A percentile compares a stretch with the other conserved stretches of the same genome.
These are phyloP conservation scores for Microstroma glucosiphilum DNA, from an alignment of 1,284 basidiomycete species.

Conservation along the genomic window DNA sequence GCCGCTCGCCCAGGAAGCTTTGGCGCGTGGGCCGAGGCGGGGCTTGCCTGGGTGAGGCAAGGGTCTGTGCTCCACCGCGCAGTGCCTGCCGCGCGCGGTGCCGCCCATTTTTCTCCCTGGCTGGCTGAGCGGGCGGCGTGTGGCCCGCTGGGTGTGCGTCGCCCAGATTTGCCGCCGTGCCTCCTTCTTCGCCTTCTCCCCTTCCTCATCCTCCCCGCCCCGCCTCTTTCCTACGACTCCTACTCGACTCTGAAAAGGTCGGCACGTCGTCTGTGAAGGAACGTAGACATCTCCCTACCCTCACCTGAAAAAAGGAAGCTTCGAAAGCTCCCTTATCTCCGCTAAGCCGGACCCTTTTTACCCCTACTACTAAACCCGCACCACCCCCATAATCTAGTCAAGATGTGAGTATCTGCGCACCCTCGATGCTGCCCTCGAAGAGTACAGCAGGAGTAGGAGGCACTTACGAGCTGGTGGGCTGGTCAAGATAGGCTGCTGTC, in stretches of 20 bases:
- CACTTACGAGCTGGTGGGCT: not conserved
- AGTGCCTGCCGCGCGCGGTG: no score
- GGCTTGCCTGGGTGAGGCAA: no score
- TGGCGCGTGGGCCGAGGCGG: no score
- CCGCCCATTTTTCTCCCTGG: no score
- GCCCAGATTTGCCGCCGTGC: no score
- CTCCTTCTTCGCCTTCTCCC: not conserved
- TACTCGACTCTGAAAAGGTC: not conserved
- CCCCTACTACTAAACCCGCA: not conserved
- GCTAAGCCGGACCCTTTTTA: not conserved
- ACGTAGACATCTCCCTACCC: not conserved
- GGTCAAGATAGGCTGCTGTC: no score
- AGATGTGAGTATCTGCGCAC: conserved; percentile 5
- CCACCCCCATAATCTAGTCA: not conserved
- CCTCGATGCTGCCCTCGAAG: not conserved
- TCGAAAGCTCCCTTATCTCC: not conserved
- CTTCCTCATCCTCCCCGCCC: not conserved
- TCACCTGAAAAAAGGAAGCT: not conserved
- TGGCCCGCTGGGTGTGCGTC: no score
- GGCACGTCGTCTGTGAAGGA: no score
- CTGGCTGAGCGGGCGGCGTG: no score
- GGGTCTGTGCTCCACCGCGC: no score
- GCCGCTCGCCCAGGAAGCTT: no score
- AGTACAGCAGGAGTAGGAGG: not conserved
- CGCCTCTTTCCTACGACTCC: not conserved